Conservation (phyloP, 2,329 filamentous ascomycete species). For the Trichoderma koningiopsis region DNA sequence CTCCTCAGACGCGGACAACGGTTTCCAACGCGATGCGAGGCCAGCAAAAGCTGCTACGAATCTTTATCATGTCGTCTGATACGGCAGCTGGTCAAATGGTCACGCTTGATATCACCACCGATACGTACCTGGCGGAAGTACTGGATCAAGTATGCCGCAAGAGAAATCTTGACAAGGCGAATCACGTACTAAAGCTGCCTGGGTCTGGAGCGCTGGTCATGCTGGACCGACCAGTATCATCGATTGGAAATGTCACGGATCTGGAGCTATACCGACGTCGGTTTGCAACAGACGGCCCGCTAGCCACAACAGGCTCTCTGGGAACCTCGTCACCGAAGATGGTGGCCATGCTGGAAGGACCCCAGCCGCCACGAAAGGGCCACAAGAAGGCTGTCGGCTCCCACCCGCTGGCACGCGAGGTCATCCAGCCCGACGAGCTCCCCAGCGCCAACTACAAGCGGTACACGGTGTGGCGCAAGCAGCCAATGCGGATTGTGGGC, state of each 20-base stretch:
- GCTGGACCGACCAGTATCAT: slow-evolving; percentile 76
- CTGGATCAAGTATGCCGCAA: slow-evolving; percentile 77
- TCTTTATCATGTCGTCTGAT: slow-evolving; percentile 72
- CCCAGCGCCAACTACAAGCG: slow-evolving; percentile 67
- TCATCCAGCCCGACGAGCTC: slow-evolving; percentile 60
- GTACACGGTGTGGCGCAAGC: slow-evolving; percentile 79
- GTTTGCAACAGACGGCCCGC: slow-evolving; percentile 72
- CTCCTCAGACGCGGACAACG: slow-evolving; percentile 52
- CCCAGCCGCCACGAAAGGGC: slow-evolving; percentile 48
- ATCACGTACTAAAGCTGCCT: slow-evolving; percentile 76
- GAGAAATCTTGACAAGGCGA: slow-evolving; percentile 75
- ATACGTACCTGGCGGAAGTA: slow-evolving; percentile 81
- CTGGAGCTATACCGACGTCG: slow-evolving; percentile 75
- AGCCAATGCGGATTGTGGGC: slow-evolving; percentile 77
- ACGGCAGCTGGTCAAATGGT: slow-evolving; percentile 72
- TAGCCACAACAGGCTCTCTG: slow-evolving; percentile 69
- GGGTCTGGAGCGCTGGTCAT: slow-evolving; percentile 74
- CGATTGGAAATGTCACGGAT: slow-evolving; percentile 73
- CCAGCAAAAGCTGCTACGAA: slow-evolving; percentile 68
- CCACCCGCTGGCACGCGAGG: slow-evolving; percentile 69
- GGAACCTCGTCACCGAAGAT: slow-evolving; percentile 71
- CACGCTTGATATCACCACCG: slow-evolving; percentile 74
- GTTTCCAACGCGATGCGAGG: slow-evolving; percentile 55
- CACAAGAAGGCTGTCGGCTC: slow-evolving; percentile 57
- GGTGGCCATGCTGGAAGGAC: slow-evolving; percentile 53